Evolutionary conservation across 1,284 basidiomycete species (phyloP).

Genomic region (Trametes polyzona): DNA sequence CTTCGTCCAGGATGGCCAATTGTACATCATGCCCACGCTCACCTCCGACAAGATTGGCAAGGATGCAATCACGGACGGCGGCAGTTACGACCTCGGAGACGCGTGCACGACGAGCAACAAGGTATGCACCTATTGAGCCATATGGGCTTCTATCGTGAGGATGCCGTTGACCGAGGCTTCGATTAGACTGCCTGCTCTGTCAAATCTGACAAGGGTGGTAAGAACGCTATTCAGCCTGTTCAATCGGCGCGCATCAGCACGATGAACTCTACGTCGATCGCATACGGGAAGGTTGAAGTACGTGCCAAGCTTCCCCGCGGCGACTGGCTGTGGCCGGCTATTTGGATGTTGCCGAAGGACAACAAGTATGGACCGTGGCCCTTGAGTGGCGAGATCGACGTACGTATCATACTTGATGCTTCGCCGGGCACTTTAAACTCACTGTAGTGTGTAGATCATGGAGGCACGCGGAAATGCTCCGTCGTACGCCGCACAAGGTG

Average conservation of each 20-base stretch:
- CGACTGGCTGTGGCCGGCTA: slow-evolving; percentile 84
- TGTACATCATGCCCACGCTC: slow-evolving; percentile 84
- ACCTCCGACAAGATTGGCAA: slow-evolving; percentile 68
- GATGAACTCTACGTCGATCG: slow-evolving; percentile 60
- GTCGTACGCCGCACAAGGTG: slow-evolving; percentile 64
- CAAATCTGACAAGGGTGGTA: slow-evolving; percentile 39
- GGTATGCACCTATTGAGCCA: not conserved
- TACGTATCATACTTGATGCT: slow-evolving; percentile 30
- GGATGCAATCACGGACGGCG: slow-evolving; percentile 61
- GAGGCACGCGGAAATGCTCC: slow-evolving; percentile 71
- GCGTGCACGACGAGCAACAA: slow-evolving; percentile 59
- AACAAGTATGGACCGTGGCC: slow-evolving; percentile 80
- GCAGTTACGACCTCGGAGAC: slow-evolving; percentile 62
- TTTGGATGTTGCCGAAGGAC: slow-evolving; percentile 81
- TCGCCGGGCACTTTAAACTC: not conserved
- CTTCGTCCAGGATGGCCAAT: slow-evolving; percentile 67
- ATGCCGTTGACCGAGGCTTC: not conserved
- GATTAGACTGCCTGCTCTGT: slow-evolving; percentile 46
- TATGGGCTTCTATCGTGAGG: not conserved
- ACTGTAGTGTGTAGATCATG: slow-evolving; percentile 56
- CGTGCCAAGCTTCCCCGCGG: slow-evolving; percentile 45
- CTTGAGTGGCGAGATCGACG: slow-evolving; percentile 74
- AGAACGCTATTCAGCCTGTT: slow-evolving; percentile 72
- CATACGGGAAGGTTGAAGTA: slow-evolving; percentile 77
- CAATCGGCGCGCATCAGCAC: slow-evolving; percentile 78